Evolutionary conservation across 441 rosid species (phyloP), one percentile per base, ranked within the genome.

Genomic region (Populus hybrid): DNA sequence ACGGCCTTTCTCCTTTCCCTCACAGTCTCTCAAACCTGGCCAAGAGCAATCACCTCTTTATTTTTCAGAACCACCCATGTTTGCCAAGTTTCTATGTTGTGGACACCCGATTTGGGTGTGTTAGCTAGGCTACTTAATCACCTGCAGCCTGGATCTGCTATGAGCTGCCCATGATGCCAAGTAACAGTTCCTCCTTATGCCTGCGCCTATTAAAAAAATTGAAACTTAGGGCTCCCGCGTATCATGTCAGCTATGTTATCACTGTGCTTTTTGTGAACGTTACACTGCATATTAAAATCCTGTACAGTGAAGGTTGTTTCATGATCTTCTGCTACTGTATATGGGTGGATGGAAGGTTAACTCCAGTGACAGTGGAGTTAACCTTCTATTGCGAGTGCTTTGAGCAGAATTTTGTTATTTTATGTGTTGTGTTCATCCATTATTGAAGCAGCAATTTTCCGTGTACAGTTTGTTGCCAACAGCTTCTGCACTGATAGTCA

Each of bases 401-500:
- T 38, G 64, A 26, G 38, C 42, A 9, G 20, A 70, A 66, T 74
- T 66, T 36, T 42, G 26, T 7, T 65, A 5, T 64, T 32, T 46
- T 12, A 10, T 21, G 20, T 73, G 21, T n/a, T 59, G 21, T 38
- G 34, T 40, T 23, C 71, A 67, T 32, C 42, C 34, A 32, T 67
- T 67, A 18, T 8, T 67, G 21, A 5, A 26, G 38, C 20, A 14
- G 35, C 21, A 5, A 14, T 67, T 32, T 67, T 18, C 36, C 7
- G 73, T 71, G 65, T 36, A 34, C n/a, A n/a, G 7, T 59, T 32
- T 59, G 30, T 61, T 59, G 75, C 75, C 67, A 34, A 32, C 63
- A n/a, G 61, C 50, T 32, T 67, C 50, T 75, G 10, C n/a, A 3
- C 67, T 68, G 23, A n/a, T 67, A 21, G 2, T 18, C 67, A 4